Base-by-base conservation (phyloP, 768 basidiomycete genomes). In the Dioszegia crocea region DNA sequence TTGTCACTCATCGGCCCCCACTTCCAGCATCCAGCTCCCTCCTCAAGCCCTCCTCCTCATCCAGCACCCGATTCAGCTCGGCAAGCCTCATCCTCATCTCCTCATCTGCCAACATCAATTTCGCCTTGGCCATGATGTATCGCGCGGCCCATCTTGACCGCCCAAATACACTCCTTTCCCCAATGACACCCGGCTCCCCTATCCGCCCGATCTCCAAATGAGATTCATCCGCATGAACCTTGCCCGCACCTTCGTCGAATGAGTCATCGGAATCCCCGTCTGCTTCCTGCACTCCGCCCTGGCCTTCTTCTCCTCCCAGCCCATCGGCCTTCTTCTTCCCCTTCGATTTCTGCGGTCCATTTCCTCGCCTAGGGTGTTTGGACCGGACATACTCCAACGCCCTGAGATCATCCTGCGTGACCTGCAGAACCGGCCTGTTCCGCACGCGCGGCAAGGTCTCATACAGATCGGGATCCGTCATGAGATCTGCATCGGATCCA, bases 61-160 rank as follows among this genome's bases (percentile, higher is more conserved):
- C 23, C 29, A 17, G n/a, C 41, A 56, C 11, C 27, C 16, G 26
- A 14, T 26, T 36, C 46, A 89, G 77, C 73, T 92, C 87, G 62
- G 85, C 83, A 29, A 82, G 77, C 38, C 92, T 78, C 30, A 79
- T 78, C 30, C 84, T 84, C 61, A 89, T 85, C 67, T 88, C 84
- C 57, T 86, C 82, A 29, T 86, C 61, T 14, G 84, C 85, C 69
- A 85, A 87, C 49, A 79, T 80, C 73, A 86, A 82, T 69, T 90
- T 91, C 5, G 91, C 90, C 70, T 92, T 88, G 80, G 83, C 77
- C 78, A 81, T 62, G 78, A 84, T 80, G 74, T 92, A 93, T 80
- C 84, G 85, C 33, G 85, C 67, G 39, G 74, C 71, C 56, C 71
- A 65, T 11, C 57, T 51, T 8, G 39, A 58, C 51, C 71, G 49